Conservation (phyloP, 257 asterid genomes). For the Plantago elongata region DNA sequence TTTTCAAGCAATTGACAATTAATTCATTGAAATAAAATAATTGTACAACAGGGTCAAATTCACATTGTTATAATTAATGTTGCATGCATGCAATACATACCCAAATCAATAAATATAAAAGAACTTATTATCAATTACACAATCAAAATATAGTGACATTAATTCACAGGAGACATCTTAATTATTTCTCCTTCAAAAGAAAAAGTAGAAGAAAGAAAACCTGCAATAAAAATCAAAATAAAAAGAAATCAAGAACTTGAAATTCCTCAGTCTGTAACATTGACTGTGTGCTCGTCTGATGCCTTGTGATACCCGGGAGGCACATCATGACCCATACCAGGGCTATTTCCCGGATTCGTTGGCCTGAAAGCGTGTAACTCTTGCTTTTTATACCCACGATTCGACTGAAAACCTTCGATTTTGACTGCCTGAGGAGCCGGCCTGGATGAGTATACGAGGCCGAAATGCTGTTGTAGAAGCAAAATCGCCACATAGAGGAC, state of each 20-base stretch:
- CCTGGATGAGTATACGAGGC: constrained; percentile 2
- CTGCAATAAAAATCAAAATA: background rate
- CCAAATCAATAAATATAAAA: too few species aligned
- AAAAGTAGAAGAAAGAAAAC: background rate
- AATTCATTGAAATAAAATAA: background rate
- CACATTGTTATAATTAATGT: background rate
- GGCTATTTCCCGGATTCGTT: constrained; percentile 58
- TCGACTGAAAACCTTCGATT: background rate
- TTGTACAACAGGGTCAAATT: background rate
- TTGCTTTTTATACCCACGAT: constrained; percentile 28
- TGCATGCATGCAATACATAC: constrained; percentile 8
- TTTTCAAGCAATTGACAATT: too few species aligned
- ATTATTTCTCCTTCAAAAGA: background rate
- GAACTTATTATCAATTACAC: background rate
- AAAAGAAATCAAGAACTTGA: background rate
- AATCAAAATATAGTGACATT: too few species aligned
- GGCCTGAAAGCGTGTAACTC: constrained; percentile 42
- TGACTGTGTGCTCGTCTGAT: background rate
- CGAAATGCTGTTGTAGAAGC: constrained; percentile 19
- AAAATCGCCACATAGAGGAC: constrained; percentile 21
- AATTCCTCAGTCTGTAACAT: background rate
- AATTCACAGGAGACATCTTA: background rate
- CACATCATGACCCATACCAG: constrained; percentile 58
- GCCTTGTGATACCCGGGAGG: constrained; percentile 26
- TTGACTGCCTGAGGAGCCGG: background rate